phyloP scores from a whole-genome alignment of 257 asterid genomes.

The Marsdenia floribunda region DNA sequence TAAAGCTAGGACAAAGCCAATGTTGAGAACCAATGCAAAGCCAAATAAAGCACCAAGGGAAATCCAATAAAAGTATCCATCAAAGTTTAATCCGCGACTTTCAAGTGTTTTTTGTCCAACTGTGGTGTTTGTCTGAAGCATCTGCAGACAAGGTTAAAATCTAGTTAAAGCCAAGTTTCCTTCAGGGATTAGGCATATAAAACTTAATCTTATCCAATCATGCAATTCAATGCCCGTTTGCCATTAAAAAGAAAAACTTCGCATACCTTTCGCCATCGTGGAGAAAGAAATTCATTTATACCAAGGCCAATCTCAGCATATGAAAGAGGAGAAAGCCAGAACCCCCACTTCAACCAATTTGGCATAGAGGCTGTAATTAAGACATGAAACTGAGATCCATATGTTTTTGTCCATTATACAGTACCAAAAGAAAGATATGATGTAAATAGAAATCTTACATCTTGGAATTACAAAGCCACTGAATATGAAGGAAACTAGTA shows the following conservation, averaged over 20 bases:
- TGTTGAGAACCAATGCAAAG: conserved; percentile 39
- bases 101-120: conserved; percentile 48
- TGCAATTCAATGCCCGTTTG: too few relatives aligned
- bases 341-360: conserved; percentile 61
- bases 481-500: conserved; percentile 31
- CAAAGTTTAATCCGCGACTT: conserved; percentile 46
- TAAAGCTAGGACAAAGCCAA: conserved; percentile 53
- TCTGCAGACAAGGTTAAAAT: conserved; percentile 18
- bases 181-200: too few relatives aligned
- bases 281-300: conserved; percentile 58
- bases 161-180: too few relatives aligned
- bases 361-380: conserved; percentile 62
- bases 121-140: conserved; percentile 32
- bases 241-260: too few relatives aligned
- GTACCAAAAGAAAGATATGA: background rate
- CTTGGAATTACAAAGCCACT: conserved; percentile 60
- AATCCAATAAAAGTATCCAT: conserved; percentile 41
- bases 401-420: background rate
- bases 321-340: conserved; percentile 65
- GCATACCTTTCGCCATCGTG: conserved; percentile 57
- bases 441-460: conserved; percentile 28
- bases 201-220: too few relatives aligned
- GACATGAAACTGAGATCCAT: background rate
- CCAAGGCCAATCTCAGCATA: conserved; percentile 66
- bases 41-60: conserved; percentile 56